phyloP scores from a whole-genome alignment of 169 alveolate genomes.

The Cytauxzoon felis region DNA sequence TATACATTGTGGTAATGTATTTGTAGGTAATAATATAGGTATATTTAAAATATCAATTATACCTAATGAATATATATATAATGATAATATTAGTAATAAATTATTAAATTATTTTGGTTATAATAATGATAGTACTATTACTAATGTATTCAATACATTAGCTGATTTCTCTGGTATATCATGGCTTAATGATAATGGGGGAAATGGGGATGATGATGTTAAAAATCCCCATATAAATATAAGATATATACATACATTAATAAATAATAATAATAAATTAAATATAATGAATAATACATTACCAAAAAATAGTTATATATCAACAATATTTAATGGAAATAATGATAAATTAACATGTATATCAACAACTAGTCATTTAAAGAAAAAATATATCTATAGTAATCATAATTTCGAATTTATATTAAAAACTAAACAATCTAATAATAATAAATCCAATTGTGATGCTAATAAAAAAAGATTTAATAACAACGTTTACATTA shows the following conservation, averaged over 20 bases:
- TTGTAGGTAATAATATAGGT: slow-evolving; percentile 23
- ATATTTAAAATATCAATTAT: slow-evolving; percentile 38
- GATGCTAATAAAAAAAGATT: neutral
- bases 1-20: slow-evolving; percentile 24
- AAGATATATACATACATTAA: neutral
- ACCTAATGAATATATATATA: neutral
- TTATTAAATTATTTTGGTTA: neutral
- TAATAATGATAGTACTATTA: slow-evolving; percentile 5
- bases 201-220: neutral
- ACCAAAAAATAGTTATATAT: slow-evolving; percentile 18
- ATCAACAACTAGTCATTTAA: slow-evolving; percentile 12
- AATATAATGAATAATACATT: slow-evolving; percentile 7
- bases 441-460: neutral
- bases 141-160: slow-evolving; percentile 11
- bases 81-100: neutral
- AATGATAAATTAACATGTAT: slow-evolving; percentile 41
- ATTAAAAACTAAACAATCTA: slow-evolving; percentile 14
- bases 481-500: slow-evolving; percentile 6
- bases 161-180: slow-evolving; percentile 31
- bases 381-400: slow-evolving; percentile 3
- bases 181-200: neutral
- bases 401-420: slow-evolving; percentile 37
- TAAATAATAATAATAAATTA: neutral
- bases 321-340: slow-evolving; percentile 36
- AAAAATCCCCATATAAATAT: neutral